Conservation (phyloP, 768 basidiomycete species). For the Mycena latifolia region DNA sequence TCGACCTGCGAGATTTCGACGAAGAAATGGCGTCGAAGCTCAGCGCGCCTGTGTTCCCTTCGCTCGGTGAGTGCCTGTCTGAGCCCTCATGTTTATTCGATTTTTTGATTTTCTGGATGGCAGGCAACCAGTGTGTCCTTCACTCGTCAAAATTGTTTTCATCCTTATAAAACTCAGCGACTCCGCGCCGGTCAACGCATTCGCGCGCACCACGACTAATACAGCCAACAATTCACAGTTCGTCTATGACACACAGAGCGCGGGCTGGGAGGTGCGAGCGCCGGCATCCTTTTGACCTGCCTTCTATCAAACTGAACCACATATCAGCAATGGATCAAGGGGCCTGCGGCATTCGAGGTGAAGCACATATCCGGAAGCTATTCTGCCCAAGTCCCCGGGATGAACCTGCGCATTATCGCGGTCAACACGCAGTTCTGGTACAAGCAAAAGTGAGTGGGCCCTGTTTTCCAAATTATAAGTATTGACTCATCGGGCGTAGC, state of each 20-base stretch:
- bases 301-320: background rate
- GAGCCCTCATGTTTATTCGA: no score
- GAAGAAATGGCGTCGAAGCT: conserved; percentile 43
- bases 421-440: conserved; percentile 57
- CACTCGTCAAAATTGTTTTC: background rate
- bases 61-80: conserved; percentile 39
- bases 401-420: conserved; percentile 51
- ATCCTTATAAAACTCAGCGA: conserved; percentile 42
- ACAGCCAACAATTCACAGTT: conserved; percentile 45
- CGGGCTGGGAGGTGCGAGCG: conserved; percentile 42
- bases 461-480: background rate
- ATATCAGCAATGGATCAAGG: conserved; percentile 49
- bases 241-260: conserved; percentile 48
- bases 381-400: conserved; percentile 45
- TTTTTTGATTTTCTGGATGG: background rate
- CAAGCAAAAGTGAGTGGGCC: conserved; percentile 47
- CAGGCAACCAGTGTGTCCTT: conserved; percentile 24
- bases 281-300: background rate
- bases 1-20: conserved; percentile 45
- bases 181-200: conserved; percentile 54
- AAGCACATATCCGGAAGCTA: conserved; percentile 51
- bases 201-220: conserved; percentile 48
- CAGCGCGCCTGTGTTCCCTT: conserved; percentile 43
- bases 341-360: conserved; percentile 42
- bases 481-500: conserved; percentile 32